phyloP scores from a whole-genome alignment of 176 grass and related monocot species.

The Juncus inflexus region DNA sequence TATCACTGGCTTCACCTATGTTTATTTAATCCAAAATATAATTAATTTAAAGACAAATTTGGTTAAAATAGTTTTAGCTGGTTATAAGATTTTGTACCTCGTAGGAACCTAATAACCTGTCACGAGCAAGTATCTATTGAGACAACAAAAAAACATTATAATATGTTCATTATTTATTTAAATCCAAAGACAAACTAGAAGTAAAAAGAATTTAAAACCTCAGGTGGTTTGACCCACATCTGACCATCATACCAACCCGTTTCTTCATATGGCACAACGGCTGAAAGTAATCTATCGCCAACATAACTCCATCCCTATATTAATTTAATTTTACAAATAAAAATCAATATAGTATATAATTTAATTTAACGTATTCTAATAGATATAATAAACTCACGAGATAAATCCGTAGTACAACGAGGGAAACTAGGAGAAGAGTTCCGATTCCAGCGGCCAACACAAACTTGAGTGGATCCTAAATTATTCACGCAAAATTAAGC shows the following conservation, averaged over 20 bases:
- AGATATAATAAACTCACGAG: slow-evolving; percentile 34
- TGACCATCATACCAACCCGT: slow-evolving; percentile 97
- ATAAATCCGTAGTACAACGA: slow-evolving; percentile 86
- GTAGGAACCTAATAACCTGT: slow-evolving; percentile 87
- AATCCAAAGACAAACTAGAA: no score
- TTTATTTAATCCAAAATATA: neutral
- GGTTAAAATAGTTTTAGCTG: no score
- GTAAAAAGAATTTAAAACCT: slow-evolving; percentile 30
- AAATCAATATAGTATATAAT: no score
- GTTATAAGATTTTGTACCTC: slow-evolving; percentile 40
- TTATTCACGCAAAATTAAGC: neutral
- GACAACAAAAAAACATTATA: neutral
- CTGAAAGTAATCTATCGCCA: slow-evolving; percentile 85
- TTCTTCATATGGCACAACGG: slow-evolving; percentile 96
- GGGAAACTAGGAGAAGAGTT: slow-evolving; percentile 64
- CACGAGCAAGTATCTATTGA: slow-evolving; percentile 70
- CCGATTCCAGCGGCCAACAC: slow-evolving; percentile 79
- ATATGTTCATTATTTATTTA: neutral
- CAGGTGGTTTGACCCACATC: slow-evolving; percentile 96
- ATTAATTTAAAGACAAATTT: neutral
- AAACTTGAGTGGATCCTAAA: slow-evolving; percentile 87
- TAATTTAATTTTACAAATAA: slow-evolving; percentile 4
- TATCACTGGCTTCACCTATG: slow-evolving; percentile 89
- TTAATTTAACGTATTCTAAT: no score
- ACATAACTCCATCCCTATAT: slow-evolving; percentile 95